A percentile compares a stretch with the other conserved stretches of the same genome.
phyloP scores from a whole-genome alignment of 768 basidiomycete species.

The Lactarius sp. region DNA sequence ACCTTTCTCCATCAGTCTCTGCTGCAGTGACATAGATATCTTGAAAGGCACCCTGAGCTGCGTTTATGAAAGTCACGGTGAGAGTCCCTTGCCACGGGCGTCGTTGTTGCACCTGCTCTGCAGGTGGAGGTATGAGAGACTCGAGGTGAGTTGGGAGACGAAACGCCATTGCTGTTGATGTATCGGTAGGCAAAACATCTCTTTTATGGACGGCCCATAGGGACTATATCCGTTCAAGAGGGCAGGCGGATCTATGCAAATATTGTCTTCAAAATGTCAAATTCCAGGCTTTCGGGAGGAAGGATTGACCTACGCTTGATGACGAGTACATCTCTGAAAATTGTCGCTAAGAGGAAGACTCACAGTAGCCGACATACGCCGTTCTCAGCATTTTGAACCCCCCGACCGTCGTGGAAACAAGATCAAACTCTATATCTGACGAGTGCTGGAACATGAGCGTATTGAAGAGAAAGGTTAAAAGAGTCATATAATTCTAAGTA shows the following conservation, averaged over 20 bases:
- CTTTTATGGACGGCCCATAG: background rate
- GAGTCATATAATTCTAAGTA: background rate
- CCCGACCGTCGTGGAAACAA: constrained; percentile 14
- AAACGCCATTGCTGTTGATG: constrained; percentile 44
- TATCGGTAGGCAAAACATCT: background rate
- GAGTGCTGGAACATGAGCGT: background rate
- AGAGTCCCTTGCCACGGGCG: constrained; percentile 57
- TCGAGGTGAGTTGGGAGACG: constrained; percentile 59
- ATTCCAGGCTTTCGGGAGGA: background rate
- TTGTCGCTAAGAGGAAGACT: background rate
- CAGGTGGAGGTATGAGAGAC: constrained; percentile 52
- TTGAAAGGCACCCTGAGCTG: constrained; percentile 42
- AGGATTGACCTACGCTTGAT: background rate
- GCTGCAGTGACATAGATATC: constrained; percentile 57
- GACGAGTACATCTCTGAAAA: background rate
- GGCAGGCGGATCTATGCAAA: background rate
- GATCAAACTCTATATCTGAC: constrained; percentile 13
- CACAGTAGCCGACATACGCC: constrained; percentile 3
- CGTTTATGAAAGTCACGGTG: constrained; percentile 45
- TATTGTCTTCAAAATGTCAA: background rate
- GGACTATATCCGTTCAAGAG: no score
- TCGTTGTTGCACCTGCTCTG: constrained; percentile 38
- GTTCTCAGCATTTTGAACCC: constrained; percentile 1
- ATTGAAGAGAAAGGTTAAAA: constrained; percentile 4
- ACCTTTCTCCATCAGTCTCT: constrained; percentile 71